A percentile compares a stretch with the other conserved stretches of the same genome.
Evolutionary conservation across 306 rosid genomes (phyloP).

Genomic region (Medicago arabica): DNA sequence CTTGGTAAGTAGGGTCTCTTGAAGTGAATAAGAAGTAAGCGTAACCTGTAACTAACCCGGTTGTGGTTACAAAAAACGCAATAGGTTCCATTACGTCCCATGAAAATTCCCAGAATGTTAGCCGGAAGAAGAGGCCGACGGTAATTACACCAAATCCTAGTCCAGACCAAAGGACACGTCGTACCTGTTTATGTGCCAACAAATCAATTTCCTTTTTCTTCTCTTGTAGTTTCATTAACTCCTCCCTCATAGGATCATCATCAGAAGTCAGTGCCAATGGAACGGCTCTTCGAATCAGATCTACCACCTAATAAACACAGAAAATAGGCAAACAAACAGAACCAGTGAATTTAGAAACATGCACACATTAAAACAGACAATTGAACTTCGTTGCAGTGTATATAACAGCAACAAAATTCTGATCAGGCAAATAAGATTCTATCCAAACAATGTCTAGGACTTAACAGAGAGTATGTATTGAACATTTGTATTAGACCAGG

Average conservation of each 20-base stretch:
- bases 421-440: neutral
- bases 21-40: conserved; percentile 87
- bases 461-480: no score
- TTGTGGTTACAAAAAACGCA: conserved; percentile 78
- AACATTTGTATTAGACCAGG: no score
- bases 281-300: conserved; percentile 76
- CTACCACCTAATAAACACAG: conserved; percentile 73
- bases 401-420: conserved; percentile 14
- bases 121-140: conserved; percentile 81
- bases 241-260: conserved; percentile 70
- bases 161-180: conserved; percentile 82
- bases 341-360: conserved; percentile 28
- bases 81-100: conserved; percentile 99
- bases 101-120: conserved; percentile 97
- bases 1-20: conserved; percentile 94
- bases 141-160: conserved; percentile 54
- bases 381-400: neutral
- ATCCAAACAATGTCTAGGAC: neutral
- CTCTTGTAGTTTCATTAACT: conserved; percentile 68
- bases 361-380: conserved; percentile 11
- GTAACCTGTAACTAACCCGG: conserved; percentile 82
- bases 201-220: conserved; percentile 83
- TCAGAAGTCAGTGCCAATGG: conserved; percentile 76
- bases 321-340: conserved; percentile 34
- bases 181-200: conserved; percentile 81